Evolutionary conservation across 2,329 filamentous ascomycete species (phyloP), one percentile per base, ranked within the genome.

Genomic region (Fonsecaea nubica): DNA sequence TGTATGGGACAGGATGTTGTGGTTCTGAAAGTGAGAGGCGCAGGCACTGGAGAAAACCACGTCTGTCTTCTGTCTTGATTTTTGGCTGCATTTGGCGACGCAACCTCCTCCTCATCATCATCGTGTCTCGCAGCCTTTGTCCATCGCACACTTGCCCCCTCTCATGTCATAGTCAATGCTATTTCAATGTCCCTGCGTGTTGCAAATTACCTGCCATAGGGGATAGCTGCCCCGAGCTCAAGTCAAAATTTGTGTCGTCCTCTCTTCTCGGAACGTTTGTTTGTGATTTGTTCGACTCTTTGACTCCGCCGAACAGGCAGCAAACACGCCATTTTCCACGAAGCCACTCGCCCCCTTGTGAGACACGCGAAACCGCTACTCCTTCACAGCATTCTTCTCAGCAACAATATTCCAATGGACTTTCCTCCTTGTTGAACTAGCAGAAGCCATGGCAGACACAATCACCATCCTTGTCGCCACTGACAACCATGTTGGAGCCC

Each of bases 401-500:
- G 32, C 50, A 45, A 18, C 13, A 42, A 50, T 9, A 36, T n/a
- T 50, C 35, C 40, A 18, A 55, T 38, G 35, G 18, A n/a, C 35
- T 58, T n/a, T 52, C 40, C 33, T 1, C 4, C 68, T 55, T 54
- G 71, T 85, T 55, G 4, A 40, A 33, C 21, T 25, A 7, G 3
- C 42, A 21, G 15, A 10, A 21, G 48, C 12, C 50, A 85, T 82
- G 60, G 79, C 91, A 73, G 92, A 99, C 80, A 96, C 92, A 0
- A 97, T 99, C 75, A 92, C 92, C 71, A 95, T 99, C 71, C 88
- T 99, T 42, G 86, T 99, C 67, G 90, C 95, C 45, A 98, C 94
- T 15, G 95, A 99, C 78, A 98, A 96, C 73, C 95, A 99, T 90
- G 95, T 99, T 67, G 95, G 95, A 60, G 98, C 93, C 79, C 92